phyloP scores from a whole-genome alignment of 2,329 filamentous ascomycete genomes.

The Sordariomycetes sp. region DNA sequence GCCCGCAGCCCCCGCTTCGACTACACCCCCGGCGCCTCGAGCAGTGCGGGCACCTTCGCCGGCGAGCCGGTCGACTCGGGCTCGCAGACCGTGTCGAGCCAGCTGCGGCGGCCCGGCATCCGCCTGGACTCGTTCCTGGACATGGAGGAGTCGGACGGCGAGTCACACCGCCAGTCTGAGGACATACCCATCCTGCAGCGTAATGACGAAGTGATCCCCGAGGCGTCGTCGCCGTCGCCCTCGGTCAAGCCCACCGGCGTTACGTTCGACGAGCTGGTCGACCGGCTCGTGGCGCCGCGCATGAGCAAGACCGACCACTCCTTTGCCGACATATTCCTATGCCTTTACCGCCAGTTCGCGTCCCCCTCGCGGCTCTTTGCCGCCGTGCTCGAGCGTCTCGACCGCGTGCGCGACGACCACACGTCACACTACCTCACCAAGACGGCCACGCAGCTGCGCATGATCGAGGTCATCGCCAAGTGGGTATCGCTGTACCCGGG shows the following conservation, averaged over 20 bases:
- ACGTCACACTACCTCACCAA: constrained; percentile 61
- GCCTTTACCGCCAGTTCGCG: constrained; percentile 88
- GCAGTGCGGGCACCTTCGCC: constrained; percentile 17
- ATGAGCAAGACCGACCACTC: constrained; percentile 83
- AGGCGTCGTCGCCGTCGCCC: constrained; percentile 16
- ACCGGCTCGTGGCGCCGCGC: constrained; percentile 72
- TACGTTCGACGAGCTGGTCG: constrained; percentile 64
- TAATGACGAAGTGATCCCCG: constrained; percentile 51
- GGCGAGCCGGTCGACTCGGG: constrained; percentile 19
- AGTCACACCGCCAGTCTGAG: constrained; percentile 55
- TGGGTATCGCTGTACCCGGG: constrained; percentile 89
- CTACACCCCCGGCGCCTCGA: constrained; percentile 14
- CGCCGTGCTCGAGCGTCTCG: constrained; percentile 67
- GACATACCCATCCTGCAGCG: constrained; percentile 58
- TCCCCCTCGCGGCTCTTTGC: constrained; percentile 69
- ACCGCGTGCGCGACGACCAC: constrained; percentile 57
- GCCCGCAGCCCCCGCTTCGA: constrained; percentile 33
- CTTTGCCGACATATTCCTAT: constrained; percentile 81
- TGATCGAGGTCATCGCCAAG: constrained; percentile 73
- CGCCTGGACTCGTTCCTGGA: constrained; percentile 51
- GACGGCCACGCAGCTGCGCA: constrained; percentile 71
- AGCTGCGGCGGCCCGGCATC: constrained; percentile 38
- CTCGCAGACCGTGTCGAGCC: constrained; percentile 5
- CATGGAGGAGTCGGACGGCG: constrained; percentile 59
- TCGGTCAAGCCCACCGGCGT: constrained; percentile 41